Evolutionary conservation across 345 rosid species (phyloP), one percentile per base, ranked within the genome.

Genomic region (Jatropha curcas): DNA sequence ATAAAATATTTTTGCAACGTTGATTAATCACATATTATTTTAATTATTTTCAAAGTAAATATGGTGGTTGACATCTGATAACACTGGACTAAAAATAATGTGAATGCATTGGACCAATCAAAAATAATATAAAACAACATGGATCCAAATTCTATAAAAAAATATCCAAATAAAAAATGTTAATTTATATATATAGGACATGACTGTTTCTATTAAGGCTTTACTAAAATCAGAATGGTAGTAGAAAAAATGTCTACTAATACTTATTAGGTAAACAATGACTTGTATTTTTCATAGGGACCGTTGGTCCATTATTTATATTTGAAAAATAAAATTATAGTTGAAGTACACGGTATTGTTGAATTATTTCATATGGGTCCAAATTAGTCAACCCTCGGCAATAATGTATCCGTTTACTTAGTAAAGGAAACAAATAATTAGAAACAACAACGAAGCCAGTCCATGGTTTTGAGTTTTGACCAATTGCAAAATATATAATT

Each of bases 321-420:
- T 37, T 37, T 37, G 10, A 0, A 39, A 39, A 4, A 39, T 0
- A 39, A 37, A 37, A 37, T 1, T 39, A 39, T 39, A 2, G 3
- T 37, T 10, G 41, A 6, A 5, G 43, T 39, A 39, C 43, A 4
- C 43, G 43, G 43, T 4, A 39, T 39, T 39, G 43, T 6, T 39
- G 43, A 39, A 4, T 39, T 46, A 4, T 48, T 35, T 60, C 27
- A 8, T n/a, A 70, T 43, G 45, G 17, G 2, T 45, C 57, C 70
- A 71, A 46, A 28, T 46, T 22, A 31, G 46, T 71, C 65, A 60
- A n/a, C n/a, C n/a, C n/a, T n/a, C n/a, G n/a, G n/a, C 43, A 27
- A 7, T 8, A 12, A 60, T 30, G 8, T n/a, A 30, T n/a, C 46
- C 30, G 59, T 13, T 59, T 28, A 4, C 45, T 71, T 20, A 27